A percentile compares a stretch with the other conserved stretches of the same genome.
phyloP scores from a whole-genome alignment of 371 early-diverging fungal species.

The Rhizopus arrhizus region DNA sequence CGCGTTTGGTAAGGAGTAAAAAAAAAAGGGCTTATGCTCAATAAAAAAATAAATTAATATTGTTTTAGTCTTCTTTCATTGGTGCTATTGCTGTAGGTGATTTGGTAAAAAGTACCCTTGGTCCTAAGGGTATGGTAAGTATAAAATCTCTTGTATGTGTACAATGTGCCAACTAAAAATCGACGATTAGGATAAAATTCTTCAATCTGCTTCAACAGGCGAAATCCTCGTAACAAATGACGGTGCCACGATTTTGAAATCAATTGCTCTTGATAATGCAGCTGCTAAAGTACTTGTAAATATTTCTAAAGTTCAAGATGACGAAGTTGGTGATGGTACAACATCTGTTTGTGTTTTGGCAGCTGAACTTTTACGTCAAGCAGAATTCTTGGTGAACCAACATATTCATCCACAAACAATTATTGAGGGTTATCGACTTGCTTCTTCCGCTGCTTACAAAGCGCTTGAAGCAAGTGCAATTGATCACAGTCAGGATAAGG shows the following conservation, averaged over 20 bases:
- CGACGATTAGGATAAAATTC: slow-evolving; percentile 86
- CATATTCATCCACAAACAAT: slow-evolving; percentile 99
- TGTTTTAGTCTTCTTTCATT: slow-evolving; percentile 82
- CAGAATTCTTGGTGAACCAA: slow-evolving; percentile 89
- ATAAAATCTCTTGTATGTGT: background rate
- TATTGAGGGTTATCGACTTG: slow-evolving; percentile 96
- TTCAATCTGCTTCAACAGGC: slow-evolving; percentile 87
- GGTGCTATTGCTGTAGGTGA: slow-evolving; percentile 97
- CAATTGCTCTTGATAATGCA: slow-evolving; percentile 97
- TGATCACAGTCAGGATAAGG: slow-evolving; percentile 74
- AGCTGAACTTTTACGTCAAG: slow-evolving; percentile 96
- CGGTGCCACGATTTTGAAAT: slow-evolving; percentile 99
- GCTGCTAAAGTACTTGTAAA: slow-evolving; percentile 99
- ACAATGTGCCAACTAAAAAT: too few relatives aligned
- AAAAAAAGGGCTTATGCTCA: background rate
- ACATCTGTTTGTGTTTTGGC: slow-evolving; percentile 99
- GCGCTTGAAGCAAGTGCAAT: slow-evolving; percentile 84
- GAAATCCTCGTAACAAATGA: slow-evolving; percentile 98
- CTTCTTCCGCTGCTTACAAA: slow-evolving; percentile 86
- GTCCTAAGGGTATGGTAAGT: slow-evolving; percentile 85
- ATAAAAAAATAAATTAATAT: background rate
- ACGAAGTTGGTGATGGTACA: slow-evolving; percentile 99
- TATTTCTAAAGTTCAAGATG: slow-evolving; percentile 98
- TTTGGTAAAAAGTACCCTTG: slow-evolving; percentile 34
- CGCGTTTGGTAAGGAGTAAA: slow-evolving; percentile 79